phyloP scores from a whole-genome alignment of 1,284 basidiomycete genomes.

The Moesziomyces sp. region DNA sequence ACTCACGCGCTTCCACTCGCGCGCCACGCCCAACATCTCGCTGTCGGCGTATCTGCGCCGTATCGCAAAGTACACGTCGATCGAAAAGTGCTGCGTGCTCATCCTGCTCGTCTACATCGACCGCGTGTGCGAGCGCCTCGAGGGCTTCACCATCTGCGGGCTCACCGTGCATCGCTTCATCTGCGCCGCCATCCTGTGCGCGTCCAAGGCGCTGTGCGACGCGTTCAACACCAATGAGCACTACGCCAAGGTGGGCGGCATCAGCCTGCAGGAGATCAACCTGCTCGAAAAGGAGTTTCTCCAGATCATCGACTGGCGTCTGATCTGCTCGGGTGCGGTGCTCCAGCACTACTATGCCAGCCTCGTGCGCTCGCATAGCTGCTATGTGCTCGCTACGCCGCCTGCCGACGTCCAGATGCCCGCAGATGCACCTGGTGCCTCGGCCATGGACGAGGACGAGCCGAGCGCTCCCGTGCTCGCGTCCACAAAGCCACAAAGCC shows the following conservation, averaged over 20 bases:
- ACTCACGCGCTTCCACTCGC: constrained; percentile 65
- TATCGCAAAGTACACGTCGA: constrained; percentile 65
- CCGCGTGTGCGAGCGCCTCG: constrained; percentile 62
- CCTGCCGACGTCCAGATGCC: too few species aligned
- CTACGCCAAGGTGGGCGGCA: constrained; percentile 65
- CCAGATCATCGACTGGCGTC: constrained; percentile 63
- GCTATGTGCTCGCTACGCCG: constrained; percentile 28
- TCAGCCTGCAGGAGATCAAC: constrained; percentile 65
- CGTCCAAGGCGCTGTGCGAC: constrained; percentile 66
- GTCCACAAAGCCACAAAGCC: too few species aligned
- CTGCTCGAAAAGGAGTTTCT: constrained; percentile 67
- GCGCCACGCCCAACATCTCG: constrained; percentile 64
- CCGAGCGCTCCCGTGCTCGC: too few species aligned
- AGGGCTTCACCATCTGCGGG: constrained; percentile 66
- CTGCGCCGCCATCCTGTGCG: constrained; percentile 65
- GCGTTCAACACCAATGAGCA: constrained; percentile 67
- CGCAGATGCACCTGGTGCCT: too few species aligned
- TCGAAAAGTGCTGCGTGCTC: constrained; percentile 65
- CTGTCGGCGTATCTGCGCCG: constrained; percentile 62
- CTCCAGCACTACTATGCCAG: constrained; percentile 66
- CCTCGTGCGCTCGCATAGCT: constrained; percentile 56
- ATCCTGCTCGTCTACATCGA: constrained; percentile 67
- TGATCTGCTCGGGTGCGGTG: constrained; percentile 57
- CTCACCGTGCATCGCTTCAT: constrained; percentile 67
- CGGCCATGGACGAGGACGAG: too few species aligned